These are phyloP conservation scores for Paxillus rubicundulus DNA, from an alignment of 768 basidiomycete genomes.

Conservation along the genomic window DNA sequence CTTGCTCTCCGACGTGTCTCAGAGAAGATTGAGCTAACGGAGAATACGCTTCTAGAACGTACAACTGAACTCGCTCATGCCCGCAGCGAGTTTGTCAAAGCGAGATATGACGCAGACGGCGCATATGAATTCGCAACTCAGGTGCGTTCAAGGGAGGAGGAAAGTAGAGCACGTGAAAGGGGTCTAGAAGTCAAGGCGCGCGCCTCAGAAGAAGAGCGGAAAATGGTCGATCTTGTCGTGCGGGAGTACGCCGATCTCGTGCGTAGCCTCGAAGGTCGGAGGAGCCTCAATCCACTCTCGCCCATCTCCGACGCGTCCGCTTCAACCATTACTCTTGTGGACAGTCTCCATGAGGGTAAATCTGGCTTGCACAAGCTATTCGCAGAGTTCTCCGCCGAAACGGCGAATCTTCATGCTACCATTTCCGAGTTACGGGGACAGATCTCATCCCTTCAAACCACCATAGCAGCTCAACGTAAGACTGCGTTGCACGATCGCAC, in stretches of 20 bases:
- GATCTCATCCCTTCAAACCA: slow-evolving; percentile 40
- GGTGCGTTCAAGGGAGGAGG: slow-evolving; percentile 55
- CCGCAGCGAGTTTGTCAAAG: slow-evolving; percentile 43
- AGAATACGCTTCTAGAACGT: slow-evolving; percentile 48
- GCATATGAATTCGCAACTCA: slow-evolving; percentile 57
- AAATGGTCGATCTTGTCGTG: slow-evolving; percentile 62
- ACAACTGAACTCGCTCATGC: slow-evolving; percentile 46
- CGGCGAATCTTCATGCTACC: slow-evolving; percentile 44
- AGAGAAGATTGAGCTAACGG: slow-evolving; percentile 64
- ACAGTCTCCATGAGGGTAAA: slow-evolving; percentile 48
- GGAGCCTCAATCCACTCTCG: slow-evolving; percentile 17
- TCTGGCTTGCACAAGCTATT: slow-evolving; percentile 47
- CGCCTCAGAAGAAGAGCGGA: slow-evolving; percentile 54
- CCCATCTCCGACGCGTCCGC: slow-evolving; percentile 12
- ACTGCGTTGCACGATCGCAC: slow-evolving; percentile 40
- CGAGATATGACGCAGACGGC: slow-evolving; percentile 42
- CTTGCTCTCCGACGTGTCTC: slow-evolving; percentile 66
- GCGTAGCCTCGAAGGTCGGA: slow-evolving; percentile 54
- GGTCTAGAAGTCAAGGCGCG: slow-evolving; percentile 46
- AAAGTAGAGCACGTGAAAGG: slow-evolving; percentile 45
- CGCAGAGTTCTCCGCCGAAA: slow-evolving; percentile 48
- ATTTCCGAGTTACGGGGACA: slow-evolving; percentile 43
- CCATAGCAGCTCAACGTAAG: slow-evolving; percentile 46
- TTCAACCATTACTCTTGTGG: slow-evolving; percentile 24
- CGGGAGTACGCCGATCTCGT: slow-evolving; percentile 77